phyloP scores from a whole-genome alignment of 2,329 filamentous ascomycete genomes.

The Paramyrothecium roridum region DNA sequence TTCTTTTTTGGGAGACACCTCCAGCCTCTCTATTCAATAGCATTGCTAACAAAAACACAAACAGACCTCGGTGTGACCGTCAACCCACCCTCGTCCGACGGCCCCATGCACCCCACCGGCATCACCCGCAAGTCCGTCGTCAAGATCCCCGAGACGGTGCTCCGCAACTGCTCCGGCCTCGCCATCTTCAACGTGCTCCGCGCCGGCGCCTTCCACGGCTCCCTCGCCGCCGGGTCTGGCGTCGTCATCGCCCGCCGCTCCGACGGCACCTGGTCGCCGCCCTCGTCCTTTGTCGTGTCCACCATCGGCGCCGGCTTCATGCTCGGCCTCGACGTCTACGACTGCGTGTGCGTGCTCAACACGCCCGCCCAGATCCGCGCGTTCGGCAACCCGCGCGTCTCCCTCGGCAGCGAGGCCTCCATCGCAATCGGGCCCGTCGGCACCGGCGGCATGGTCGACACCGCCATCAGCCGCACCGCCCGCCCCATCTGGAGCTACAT shows the following conservation, averaged over 20 bases:
- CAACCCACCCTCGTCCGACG: conserved; percentile 12
- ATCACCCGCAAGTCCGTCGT: conserved; percentile 28
- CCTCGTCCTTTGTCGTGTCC: conserved; percentile 69
- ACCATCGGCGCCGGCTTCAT: conserved; percentile 69
- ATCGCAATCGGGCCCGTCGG: conserved; percentile 58
- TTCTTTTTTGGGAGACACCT: too few species aligned
- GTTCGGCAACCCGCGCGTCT: conserved; percentile 64
- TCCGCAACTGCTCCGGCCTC: conserved; percentile 54
- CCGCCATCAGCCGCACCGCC: conserved; percentile 23
- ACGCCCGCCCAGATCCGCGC: conserved; percentile 63
- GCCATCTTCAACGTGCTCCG: conserved; percentile 64
- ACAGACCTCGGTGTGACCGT: conserved; percentile 14
- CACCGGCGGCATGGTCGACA: conserved; percentile 56
- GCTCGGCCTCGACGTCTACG: conserved; percentile 72
- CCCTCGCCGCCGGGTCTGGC: conserved; percentile 58
- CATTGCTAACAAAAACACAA: conserved; percentile 4
- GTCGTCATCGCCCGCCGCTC: conserved; percentile 54
- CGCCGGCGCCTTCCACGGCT: conserved; percentile 51
- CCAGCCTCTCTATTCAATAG: background rate
- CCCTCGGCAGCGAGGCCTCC: conserved; percentile 67
- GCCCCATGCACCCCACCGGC: conserved; percentile 26
- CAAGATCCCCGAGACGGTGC: conserved; percentile 41
- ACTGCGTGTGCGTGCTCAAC: conserved; percentile 74
- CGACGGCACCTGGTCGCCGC: conserved; percentile 67
- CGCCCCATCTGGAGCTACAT: conserved; percentile 77